These are phyloP conservation scores for Arthrocladium fulminans DNA, from an alignment of 2,329 filamentous ascomycete genomes.

Conservation along the genomic window DNA sequence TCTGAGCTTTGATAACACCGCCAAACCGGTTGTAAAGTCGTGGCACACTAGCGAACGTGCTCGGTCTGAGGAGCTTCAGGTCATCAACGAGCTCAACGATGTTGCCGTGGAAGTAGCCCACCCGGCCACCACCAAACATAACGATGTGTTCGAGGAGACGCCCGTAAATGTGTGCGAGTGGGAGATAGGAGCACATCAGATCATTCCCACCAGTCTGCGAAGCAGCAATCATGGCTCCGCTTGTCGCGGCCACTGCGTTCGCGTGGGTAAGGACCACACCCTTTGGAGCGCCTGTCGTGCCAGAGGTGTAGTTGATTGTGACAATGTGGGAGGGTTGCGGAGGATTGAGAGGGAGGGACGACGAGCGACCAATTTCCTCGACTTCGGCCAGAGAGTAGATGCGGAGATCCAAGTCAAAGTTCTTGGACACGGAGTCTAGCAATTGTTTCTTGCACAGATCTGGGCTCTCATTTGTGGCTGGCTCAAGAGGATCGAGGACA, in stretches of 20 bases:
- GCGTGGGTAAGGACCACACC: conserved; percentile 65
- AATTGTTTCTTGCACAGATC: conserved; percentile 73
- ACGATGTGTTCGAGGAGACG: conserved; percentile 70
- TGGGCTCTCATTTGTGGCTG: conserved; percentile 56
- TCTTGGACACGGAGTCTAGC: conserved; percentile 59
- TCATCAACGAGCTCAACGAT: conserved; percentile 76
- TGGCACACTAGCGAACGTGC: conserved; percentile 77
- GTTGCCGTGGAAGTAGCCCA: conserved; percentile 93
- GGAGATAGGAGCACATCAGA: conserved; percentile 74
- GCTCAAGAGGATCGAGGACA: conserved; percentile 72
- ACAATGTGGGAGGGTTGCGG: conserved; percentile 67
- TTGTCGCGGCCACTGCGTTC: conserved; percentile 60
- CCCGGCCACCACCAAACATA: conserved; percentile 60
- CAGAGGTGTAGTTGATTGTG: conserved; percentile 63
- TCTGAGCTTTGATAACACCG: conserved; percentile 68
- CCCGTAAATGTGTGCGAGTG: conserved; percentile 88
- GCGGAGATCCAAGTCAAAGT: conserved; percentile 58
- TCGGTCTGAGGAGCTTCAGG: conserved; percentile 76
- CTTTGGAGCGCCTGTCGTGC: conserved; percentile 56
- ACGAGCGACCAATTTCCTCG: conserved; percentile 66
- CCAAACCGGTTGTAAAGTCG: conserved; percentile 87
- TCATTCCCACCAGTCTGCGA: conserved; percentile 49
- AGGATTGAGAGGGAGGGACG: conserved; percentile 60
- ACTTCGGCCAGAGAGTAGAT: conserved; percentile 74
- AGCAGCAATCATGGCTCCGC: conserved; percentile 52